Evolutionary conservation across 2,329 filamentous ascomycete genomes (phyloP).

Genomic region (Talaromyces sp.): DNA sequence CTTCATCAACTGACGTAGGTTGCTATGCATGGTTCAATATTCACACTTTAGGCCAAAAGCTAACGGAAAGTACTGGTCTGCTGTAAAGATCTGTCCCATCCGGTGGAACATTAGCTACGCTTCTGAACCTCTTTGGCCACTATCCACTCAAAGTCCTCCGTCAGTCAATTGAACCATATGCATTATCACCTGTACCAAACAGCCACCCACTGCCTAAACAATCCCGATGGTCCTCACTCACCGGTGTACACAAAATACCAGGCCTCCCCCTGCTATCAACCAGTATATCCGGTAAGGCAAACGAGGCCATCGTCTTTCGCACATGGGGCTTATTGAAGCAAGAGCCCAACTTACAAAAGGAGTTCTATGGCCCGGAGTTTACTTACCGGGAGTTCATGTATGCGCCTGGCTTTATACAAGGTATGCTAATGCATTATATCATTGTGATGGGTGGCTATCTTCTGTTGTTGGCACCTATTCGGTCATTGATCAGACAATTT

Average conservation of each 20-base stretch:
- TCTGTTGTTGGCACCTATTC: neutral
- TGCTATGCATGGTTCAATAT: neutral
- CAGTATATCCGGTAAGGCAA: neutral
- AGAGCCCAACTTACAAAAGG: neutral
- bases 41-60: neutral
- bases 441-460: neutral
- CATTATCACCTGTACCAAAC: neutral
- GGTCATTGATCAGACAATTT: neutral
- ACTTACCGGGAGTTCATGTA: slow-evolving; percentile 1
- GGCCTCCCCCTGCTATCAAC: slow-evolving; percentile 1
- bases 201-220: neutral
- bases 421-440: slow-evolving; percentile 2
- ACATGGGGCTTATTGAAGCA: slow-evolving; percentile 1
- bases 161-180: neutral
- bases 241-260: neutral
- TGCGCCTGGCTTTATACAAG: neutral
- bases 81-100: neutral
- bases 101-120: neutral
- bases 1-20: neutral
- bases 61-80: neutral
- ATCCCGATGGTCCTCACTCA: neutral
- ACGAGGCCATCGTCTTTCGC: neutral
- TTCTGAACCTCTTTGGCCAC: neutral
- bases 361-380: neutral
- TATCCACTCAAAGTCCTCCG: neutral